Evolutionary conservation across 805 yeast species (phyloP).

Genomic region (Suhomyces sp.): DNA sequence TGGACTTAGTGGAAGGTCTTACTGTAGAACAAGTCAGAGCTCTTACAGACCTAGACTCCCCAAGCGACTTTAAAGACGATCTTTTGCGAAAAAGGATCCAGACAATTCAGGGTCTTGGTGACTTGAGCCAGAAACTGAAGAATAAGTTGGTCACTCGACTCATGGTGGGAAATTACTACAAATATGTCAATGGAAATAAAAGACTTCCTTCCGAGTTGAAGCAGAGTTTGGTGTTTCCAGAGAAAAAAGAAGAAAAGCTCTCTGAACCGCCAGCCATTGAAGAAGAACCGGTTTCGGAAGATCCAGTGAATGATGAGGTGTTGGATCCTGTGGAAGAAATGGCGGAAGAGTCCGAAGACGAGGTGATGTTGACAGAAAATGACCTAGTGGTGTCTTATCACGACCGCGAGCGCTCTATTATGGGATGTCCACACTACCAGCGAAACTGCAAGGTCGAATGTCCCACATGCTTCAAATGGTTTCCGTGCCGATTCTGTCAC

Average conservation of each 20-base stretch:
- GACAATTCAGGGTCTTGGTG: slow-evolving; percentile 37
- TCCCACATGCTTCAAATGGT: slow-evolving; percentile 70
- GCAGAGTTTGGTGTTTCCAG: slow-evolving; percentile 16
- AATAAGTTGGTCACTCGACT: slow-evolving; percentile 55
- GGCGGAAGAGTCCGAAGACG: slow-evolving; percentile 26
- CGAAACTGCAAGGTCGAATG: slow-evolving; percentile 84
- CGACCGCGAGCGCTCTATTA: slow-evolving; percentile 38
- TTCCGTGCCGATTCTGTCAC: slow-evolving; percentile 82
- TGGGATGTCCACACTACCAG: slow-evolving; percentile 84
- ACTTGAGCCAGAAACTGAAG: slow-evolving; percentile 41
- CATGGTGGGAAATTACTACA: slow-evolving; percentile 67
- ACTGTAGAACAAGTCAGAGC: slow-evolving; percentile 32
- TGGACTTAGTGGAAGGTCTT: slow-evolving; percentile 36
- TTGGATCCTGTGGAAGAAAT: too few relatives aligned
- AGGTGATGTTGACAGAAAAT: slow-evolving; percentile 44
- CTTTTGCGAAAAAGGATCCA: slow-evolving; percentile 49
- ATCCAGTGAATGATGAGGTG: too few relatives aligned
- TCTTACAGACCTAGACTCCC: slow-evolving; percentile 34
- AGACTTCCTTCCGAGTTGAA: slow-evolving; percentile 10
- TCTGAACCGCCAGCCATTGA: background rate
- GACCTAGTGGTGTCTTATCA: slow-evolving; percentile 52
- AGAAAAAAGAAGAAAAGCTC: slow-evolving; percentile 6
- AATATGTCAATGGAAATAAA: slow-evolving; percentile 36
- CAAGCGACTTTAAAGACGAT: slow-evolving; percentile 39
- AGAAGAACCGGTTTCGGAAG: too few relatives aligned